Conservation (phyloP, 2,329 filamentous ascomycete species). For the Pyrenophora tritici-repentis region DNA sequence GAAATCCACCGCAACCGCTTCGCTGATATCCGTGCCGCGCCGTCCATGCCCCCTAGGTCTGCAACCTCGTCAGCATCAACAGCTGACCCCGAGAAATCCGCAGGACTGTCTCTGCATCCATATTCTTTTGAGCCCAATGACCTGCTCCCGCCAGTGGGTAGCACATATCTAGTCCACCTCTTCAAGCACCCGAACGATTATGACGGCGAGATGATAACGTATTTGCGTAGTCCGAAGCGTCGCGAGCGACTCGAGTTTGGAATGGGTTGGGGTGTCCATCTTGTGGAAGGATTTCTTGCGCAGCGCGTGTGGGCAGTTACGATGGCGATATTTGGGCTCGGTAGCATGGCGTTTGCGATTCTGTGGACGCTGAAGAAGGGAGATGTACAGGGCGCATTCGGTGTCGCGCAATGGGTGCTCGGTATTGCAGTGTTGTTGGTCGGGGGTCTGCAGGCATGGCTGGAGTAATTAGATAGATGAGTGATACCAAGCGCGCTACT, state of each 20-base stretch:
- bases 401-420: conserved; percentile 46
- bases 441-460: conserved; percentile 43
- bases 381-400: conserved; percentile 50
- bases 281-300: conserved; percentile 48
- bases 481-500: not conserved
- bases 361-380: conserved; percentile 40
- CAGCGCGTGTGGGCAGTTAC: conserved; percentile 42
- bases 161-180: conserved; percentile 46
- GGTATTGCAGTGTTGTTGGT: conserved; percentile 39
- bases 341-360: conserved; percentile 43
- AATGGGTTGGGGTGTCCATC: conserved; percentile 48
- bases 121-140: conserved; percentile 48
- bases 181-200: conserved; percentile 49
- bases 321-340: conserved; percentile 36
- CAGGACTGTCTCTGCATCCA: conserved; percentile 28
- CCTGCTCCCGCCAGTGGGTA: conserved; percentile 47
- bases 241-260: conserved; percentile 40
- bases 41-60: conserved; percentile 42
- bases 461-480: conserved; percentile 17
- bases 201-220: conserved; percentile 46
- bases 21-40: conserved; percentile 46
- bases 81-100: conserved; percentile 15
- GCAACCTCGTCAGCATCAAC: conserved; percentile 16
- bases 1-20: conserved; percentile 50
- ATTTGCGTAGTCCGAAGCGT: conserved; percentile 44